Evolutionary conservation across 140 eudicot species (phyloP).

Genomic region (Oenanthe javanica): DNA sequence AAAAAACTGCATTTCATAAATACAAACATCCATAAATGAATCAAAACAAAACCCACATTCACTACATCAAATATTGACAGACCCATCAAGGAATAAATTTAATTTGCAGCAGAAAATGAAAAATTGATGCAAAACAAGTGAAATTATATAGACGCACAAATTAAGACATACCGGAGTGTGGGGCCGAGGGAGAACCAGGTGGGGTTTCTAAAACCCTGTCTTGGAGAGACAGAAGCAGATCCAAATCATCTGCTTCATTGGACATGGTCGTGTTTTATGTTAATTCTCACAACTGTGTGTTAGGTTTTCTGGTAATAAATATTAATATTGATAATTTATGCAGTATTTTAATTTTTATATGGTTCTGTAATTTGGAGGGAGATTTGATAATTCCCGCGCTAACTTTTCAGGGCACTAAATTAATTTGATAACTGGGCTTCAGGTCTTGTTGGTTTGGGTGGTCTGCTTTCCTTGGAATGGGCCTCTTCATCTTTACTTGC

Average conservation of each 20-base stretch:
- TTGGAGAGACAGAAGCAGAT: constrained; percentile 89
- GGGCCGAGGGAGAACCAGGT: constrained; percentile 63
- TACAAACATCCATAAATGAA: neutral
- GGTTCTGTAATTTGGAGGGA: neutral
- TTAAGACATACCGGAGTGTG: constrained; percentile 37
- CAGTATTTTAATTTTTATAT: neutral
- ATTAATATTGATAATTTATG: no score
- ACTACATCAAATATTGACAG: neutral
- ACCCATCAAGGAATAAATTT: neutral
- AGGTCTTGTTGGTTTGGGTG: neutral
- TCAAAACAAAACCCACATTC: neutral
- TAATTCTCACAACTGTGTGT: neutral
- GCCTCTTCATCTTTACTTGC: neutral
- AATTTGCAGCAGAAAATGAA: neutral
- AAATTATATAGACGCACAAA: neutral
- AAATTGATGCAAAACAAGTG: neutral
- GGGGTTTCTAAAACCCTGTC: constrained; percentile 84
- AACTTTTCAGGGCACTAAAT: neutral
- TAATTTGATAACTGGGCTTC: neutral
- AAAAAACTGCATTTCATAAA: neutral
- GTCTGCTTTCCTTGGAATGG: neutral
- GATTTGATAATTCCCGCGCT: neutral
- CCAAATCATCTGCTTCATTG: constrained; percentile 60
- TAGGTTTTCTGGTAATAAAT: neutral
- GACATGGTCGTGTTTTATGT: constrained; percentile 22